Base-by-base conservation (phyloP, 306 rosid genomes). In the Pyrus pyrifolia region DNA sequence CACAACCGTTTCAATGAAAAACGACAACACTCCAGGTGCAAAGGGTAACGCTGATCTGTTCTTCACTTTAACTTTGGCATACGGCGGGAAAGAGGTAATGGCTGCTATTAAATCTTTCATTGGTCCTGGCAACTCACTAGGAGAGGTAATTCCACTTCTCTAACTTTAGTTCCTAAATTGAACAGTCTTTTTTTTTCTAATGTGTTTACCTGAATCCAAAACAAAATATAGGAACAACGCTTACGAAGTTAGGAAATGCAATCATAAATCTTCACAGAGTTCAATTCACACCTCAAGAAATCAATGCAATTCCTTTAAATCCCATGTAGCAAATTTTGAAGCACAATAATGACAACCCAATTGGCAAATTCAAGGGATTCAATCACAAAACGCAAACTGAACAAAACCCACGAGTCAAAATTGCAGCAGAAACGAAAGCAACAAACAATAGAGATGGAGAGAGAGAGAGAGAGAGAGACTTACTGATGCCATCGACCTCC, bases 401-500 rank as follows among this genome's bases (percentile, higher is more conserved):
- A 45, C 70, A 46, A 62, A 76, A 76, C 19, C 80, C 49, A 69
- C 14, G 44, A 55, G 11, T 4, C 40, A n/a, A 78, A 68, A 42
- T 13, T 60, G 19, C n/a, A 59, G 29, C 30, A 49, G 4, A 22
- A 38, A 74, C n/a, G 67, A 40, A 40, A 76, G 13, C 25, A 31
- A 45, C 14, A 18, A 61, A 70, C 29, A 72, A 3, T 2, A 55
- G 62, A 9, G 81, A 70, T 67, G 81, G 67, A 55, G 71, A 87
- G 40, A 82, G 67, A 59, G 69, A 76, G 74, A 84, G 25, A 25
- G 25, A 25, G 78, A 82, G 67, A 59, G 71, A 86, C 96, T 86
- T 85, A 94, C 98, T 62, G 86, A 82, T 61, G 23, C 97, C 97
- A 79, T 92, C 98, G 52, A 94, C 10, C 68, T 85, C 86, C 79